phyloP scores from a whole-genome alignment of 2,329 filamentous ascomycete species.

The Fusarium sacchari region DNA sequence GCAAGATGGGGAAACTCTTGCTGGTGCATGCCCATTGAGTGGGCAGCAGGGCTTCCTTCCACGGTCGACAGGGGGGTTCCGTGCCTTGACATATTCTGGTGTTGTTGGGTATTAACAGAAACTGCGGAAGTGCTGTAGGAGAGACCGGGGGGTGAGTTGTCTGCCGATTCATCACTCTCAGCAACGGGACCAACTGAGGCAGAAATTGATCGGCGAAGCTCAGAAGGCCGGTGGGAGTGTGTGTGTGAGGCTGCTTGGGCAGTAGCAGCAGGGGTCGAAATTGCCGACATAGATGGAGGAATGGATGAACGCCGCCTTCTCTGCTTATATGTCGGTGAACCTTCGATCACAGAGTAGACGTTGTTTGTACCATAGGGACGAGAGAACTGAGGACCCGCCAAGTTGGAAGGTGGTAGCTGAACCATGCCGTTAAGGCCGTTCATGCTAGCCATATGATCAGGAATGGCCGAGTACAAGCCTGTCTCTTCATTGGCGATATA shows the following conservation, averaged over 20 bases:
- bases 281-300: slow-evolving; percentile 77
- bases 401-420: slow-evolving; percentile 86
- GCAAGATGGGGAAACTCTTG: slow-evolving; percentile 75
- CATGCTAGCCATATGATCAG: slow-evolving; percentile 80
- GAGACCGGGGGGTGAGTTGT: slow-evolving; percentile 82
- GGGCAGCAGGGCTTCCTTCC: slow-evolving; percentile 82
- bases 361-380: slow-evolving; percentile 78
- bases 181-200: slow-evolving; percentile 83
- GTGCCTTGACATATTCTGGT: slow-evolving; percentile 87
- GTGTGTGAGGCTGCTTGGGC: slow-evolving; percentile 72
- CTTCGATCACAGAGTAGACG: slow-evolving; percentile 95
- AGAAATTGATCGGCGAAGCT: slow-evolving; percentile 90
- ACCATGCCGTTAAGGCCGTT: slow-evolving; percentile 87
- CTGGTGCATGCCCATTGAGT: slow-evolving; percentile 75
- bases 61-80: slow-evolving; percentile 88
- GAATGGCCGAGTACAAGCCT: slow-evolving; percentile 92
- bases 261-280: slow-evolving; percentile 73
- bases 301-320: slow-evolving; percentile 92
- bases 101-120: slow-evolving; percentile 71
- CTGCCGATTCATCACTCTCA: slow-evolving; percentile 80
- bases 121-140: slow-evolving; percentile 77
- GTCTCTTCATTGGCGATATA: slow-evolving; percentile 99
- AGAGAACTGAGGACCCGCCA: slow-evolving; percentile 82
- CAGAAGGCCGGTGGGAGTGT: slow-evolving; percentile 86
- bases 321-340: slow-evolving; percentile 98